Base-by-base conservation (phyloP, 768 basidiomycete species). In the Suillus subalutaceus region DNA sequence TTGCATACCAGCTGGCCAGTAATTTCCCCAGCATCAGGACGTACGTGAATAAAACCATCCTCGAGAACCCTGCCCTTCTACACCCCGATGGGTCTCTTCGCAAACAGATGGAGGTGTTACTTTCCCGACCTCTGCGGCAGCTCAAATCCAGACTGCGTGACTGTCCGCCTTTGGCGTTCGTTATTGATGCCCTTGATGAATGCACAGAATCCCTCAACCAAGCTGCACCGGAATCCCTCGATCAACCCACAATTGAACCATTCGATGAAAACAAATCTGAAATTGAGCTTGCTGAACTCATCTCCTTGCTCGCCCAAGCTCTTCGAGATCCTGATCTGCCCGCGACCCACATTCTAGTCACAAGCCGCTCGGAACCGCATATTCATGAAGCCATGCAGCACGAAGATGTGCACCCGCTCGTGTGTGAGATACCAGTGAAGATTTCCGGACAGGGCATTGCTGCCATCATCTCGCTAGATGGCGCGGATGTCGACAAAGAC, bases 351-450 rank as follows among this genome's bases (percentile, higher is more conserved):
- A 52, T 52, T 52, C 50, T 52, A 26, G 13, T 52, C 3, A 52
- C 50, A 15, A 52, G 50, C 23, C 50, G 26, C 50, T 52, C 50
- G 7, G 50, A 52, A 26, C 15, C 3, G 6, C 26, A 52, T 26
- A 52, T 52, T 8, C 13, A 7, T 52, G 23, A 52, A 52, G 26
- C 50, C 23, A 52, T 52, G 50, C 23, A 52, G 6, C 13, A 15
- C 1, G 15, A 52, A 30, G 50, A 30, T 15, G 23, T 52, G 13
- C 15, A 26, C 6, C 50, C 50, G 15, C 26, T 52, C 3, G 50
- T 52, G 26, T 52, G 50, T 23, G 23, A 52, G 50, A 52, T 52
- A 52, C 50, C 50, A 16, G 50, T 52, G 50, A 52, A 52, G 23
- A 30, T 26, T 26, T 52, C 50, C 6, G 15, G 50, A 15, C 23